These are phyloP conservation scores for Saccharomyces hybrid DNA, from an alignment of 1,139 yeast genomes.

Conservation along the genomic window DNA sequence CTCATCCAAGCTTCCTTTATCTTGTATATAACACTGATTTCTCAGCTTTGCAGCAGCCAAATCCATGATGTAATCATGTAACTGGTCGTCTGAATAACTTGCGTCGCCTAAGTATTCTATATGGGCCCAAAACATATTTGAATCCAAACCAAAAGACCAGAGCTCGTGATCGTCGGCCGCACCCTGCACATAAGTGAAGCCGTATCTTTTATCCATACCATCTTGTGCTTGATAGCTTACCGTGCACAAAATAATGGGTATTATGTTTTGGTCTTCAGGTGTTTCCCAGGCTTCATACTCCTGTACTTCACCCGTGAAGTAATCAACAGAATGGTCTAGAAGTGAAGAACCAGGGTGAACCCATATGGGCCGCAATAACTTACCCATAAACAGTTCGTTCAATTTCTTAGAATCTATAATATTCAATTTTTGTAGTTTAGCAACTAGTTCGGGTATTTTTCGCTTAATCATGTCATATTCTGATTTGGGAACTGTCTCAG, in stretches of 20 bases:
- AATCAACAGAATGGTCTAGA: conserved; percentile 17
- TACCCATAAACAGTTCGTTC: conserved; percentile 29
- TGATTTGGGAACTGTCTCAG: conserved; percentile 44
- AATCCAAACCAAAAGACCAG: conserved; percentile 59
- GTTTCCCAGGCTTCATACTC: conserved; percentile 15
- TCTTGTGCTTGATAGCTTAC: conserved; percentile 56
- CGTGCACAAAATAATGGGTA: conserved; percentile 49
- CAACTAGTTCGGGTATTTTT: conserved; percentile 44
- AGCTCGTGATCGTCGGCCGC: conserved; percentile 91
- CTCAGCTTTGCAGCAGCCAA: conserved; percentile 3
- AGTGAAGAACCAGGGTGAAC: conserved; percentile 48
- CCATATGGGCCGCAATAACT: conserved; percentile 65
- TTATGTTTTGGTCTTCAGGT: conserved; percentile 26
- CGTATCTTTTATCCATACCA: conserved; percentile 40
- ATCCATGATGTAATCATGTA: conserved; percentile 28
- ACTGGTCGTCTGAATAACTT: conserved; percentile 34
- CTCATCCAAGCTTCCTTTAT: conserved; percentile 3
- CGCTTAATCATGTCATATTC: conserved; percentile 49
- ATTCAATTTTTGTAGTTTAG: conserved; percentile 37
- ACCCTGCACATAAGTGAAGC: conserved; percentile 69
- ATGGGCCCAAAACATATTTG: conserved; percentile 52
- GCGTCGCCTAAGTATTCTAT: conserved; percentile 32
- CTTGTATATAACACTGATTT: neutral
- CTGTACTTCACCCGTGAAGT: conserved; percentile 25
- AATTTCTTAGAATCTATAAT: conserved; percentile 35